Base-by-base conservation (phyloP, 805 yeast genomes). In the Saturnispora besseyi region DNA sequence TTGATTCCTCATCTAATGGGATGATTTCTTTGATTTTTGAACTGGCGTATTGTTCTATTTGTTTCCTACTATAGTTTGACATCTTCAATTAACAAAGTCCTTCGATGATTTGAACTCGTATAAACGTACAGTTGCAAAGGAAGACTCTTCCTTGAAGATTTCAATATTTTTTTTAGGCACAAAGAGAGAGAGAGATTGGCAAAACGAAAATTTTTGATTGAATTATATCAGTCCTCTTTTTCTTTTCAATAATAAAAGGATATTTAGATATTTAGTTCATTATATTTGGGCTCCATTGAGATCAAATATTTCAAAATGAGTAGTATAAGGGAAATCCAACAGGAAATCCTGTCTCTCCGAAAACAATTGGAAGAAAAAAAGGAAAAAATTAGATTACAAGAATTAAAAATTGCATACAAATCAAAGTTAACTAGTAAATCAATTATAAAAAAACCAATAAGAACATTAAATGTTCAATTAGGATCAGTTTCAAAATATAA, bases 1-100 rank as follows among this genome's bases (percentile, higher is more conserved):
- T 64, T 0, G 84, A 68, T 8, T 78, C 84, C 13, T 70, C 67
- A 53, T 82, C 88, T 38, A 82, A 62, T 0, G 87, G 87, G 15
- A 82, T 57, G 1, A 81, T 62, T 15, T 69, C 45, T 5, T 53
- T 51, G 3, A 67, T 53, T 1, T 55, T 54, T 10, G 50, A 41
- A 8, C 55, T 49, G 2, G 60, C 66, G 53, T 54, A 64, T 2
- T 45, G 52, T 28, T 52, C 57, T 4, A 63, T 59, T 42, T 63
- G 59, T 28, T 54, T 57, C 33, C 59, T 52, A 3, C 59, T 56
- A 31, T 56, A 57, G 8, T 50, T 46, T n/a, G 53, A 52, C 55
- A 50, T 52, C 18, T n/a, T 30, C 21, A 2, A n/a, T 33, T n/a
- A 9, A 6, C 18, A 18, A 18, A 18, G 6, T 10, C 13, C 22